Base-by-base conservation (phyloP, 2,329 filamentous ascomycete species). In the Claviceps humidiphila region DNA sequence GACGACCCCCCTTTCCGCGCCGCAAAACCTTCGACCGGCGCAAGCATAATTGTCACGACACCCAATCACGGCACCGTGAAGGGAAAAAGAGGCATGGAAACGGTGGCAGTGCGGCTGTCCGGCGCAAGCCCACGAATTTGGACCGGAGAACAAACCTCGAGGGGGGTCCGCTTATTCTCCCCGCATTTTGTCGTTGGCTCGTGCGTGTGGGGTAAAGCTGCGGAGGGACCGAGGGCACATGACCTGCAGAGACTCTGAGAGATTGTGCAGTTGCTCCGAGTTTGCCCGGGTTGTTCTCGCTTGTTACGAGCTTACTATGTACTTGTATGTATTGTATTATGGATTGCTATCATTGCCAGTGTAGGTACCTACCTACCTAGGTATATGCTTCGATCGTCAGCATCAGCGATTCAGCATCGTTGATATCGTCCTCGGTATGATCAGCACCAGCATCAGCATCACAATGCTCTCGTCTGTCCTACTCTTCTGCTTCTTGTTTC, bases 41-140 rank as follows among this genome's bases (percentile, higher is more conserved):
- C 30, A 34, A 34, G 9, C 9, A 34, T 34, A 34, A 34, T 11
- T 11, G 9, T 34, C 8, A 34, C 30, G 30, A 34, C 9, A 34
- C 9, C 30, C 30, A 34, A 34, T 34, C 30, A 34, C 30, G 30
- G 30, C 9, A 4, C 30, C 30, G 9, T 4, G 30, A 34, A 34
- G 11, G 9, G 30, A 16, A 8, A 34, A 38, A 2, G 39, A 17
- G 26, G 26, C 39, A 42, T n/a, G 4, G 37, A 47, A 42, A 17
- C 40, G 16, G 43, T 37, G 47, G 49, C 49, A 51, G 44, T 50
- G 30, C 30, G 30, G 9, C 30, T 34, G 30, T 34, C 30, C 30
- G 30, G n/a, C 11, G 17, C 17, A 20, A 14, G 42, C 43, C 42
- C 64, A 66, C 64, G 64, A 66, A 60, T 60, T 65, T 64, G 65